A percentile compares a stretch with the other conserved stretches of the same genome.
These are phyloP conservation scores for Saccharomyces pastorianus DNA, from an alignment of 1,139 yeast genomes.

Conservation along the genomic window DNA sequence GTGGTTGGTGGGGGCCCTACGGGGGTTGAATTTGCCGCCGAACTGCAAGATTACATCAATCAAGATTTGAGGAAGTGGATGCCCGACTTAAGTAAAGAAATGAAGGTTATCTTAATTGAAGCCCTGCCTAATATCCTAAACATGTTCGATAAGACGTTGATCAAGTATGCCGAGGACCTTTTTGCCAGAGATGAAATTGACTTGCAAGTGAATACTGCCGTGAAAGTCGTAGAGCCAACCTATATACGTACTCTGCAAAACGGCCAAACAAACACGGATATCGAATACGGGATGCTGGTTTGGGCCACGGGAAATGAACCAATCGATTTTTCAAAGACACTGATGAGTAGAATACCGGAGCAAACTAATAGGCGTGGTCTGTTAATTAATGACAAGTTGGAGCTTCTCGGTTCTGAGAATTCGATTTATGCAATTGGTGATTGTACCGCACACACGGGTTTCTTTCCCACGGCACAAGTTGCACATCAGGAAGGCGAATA, in stretches of 20 bases:
- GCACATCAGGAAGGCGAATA: conserved; percentile 91
- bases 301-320: conserved; percentile 98
- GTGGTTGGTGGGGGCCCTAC: conserved; percentile 97
- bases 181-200: conserved; percentile 73
- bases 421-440: conserved; percentile 86
- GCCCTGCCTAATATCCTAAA: conserved; percentile 87
- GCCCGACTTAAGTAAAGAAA: conserved; percentile 75
- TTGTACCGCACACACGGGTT: conserved; percentile 79
- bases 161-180: conserved; percentile 75
- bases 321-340: conserved; percentile 61
- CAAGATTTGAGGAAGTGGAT: conserved; percentile 85
- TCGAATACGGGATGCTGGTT: conserved; percentile 86
- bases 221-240: conserved; percentile 69
- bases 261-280: conserved; percentile 39
- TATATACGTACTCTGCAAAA: conserved; percentile 59
- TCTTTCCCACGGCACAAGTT: conserved; percentile 95
- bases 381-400: conserved; percentile 71
- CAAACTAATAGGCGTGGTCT: conserved; percentile 84
- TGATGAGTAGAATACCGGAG: conserved; percentile 55
- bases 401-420: conserved; percentile 76
- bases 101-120: conserved; percentile 78
- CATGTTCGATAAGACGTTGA: conserved; percentile 76
- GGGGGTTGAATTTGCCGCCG: conserved; percentile 95
- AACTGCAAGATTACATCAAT: conserved; percentile 85
- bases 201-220: conserved; percentile 76